Conservation (phyloP, 1,284 basidiomycete species). For the Puccinia horiana region DNA sequence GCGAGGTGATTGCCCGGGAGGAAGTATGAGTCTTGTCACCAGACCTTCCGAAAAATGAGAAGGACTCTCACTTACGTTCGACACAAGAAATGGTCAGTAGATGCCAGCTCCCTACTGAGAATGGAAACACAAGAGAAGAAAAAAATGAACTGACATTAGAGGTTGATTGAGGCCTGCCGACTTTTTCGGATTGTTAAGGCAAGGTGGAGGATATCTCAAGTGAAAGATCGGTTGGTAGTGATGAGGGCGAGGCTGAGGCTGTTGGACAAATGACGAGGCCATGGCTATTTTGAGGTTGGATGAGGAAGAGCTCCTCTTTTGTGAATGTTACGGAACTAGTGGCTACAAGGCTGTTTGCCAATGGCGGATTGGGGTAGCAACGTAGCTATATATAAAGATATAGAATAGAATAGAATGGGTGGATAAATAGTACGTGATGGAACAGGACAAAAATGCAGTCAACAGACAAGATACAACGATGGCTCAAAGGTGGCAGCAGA, state of each 20-base stretch:
- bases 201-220: slow-evolving; percentile 2
- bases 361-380: neutral
- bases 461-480: slow-evolving; percentile 6
- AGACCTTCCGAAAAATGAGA: neutral
- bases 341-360: slow-evolving; percentile 9
- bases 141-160: neutral
- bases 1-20: neutral
- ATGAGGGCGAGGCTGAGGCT: neutral
- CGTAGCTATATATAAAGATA: neutral
- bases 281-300: neutral
- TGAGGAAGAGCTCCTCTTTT: neutral
- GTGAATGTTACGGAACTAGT: neutral
- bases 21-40: neutral
- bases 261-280: slow-evolving; percentile 1
- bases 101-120: neutral
- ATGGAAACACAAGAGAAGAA: neutral
- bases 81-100: neutral
- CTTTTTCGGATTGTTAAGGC: neutral
- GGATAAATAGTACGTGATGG: no score
- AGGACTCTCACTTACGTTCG: neutral
- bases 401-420: neutral
- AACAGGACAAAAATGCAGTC: neutral
- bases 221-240: slow-evolving; percentile 11
- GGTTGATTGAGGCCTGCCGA: neutral
- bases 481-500: neutral